Conservation (phyloP, 805 yeast genomes). For the Priceomyces haplophilus region DNA sequence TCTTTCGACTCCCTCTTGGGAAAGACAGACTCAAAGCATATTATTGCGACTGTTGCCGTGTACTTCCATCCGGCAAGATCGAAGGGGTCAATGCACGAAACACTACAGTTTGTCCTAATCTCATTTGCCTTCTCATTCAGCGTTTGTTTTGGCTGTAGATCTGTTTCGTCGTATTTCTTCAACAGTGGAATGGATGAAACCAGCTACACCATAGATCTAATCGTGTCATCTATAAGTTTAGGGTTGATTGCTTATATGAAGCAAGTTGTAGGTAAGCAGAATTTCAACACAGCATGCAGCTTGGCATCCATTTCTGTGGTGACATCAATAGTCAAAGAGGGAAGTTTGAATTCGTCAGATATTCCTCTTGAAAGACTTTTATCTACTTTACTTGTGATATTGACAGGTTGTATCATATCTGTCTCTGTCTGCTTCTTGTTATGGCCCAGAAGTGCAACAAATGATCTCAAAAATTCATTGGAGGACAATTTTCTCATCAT, state of each 20-base stretch:
- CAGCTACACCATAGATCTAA: constrained; percentile 53
- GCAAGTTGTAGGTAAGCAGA: constrained; percentile 60
- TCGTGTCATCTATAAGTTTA: constrained; percentile 51
- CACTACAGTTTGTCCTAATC: constrained; percentile 56
- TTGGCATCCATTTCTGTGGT: constrained; percentile 69
- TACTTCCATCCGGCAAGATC: constrained; percentile 83
- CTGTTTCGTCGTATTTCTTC: constrained; percentile 45
- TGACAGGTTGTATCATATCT: constrained; percentile 58
- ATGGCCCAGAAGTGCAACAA: constrained; percentile 61
- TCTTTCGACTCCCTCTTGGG: constrained; percentile 55
- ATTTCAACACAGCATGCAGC: constrained; percentile 80
- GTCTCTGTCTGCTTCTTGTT: constrained; percentile 58
- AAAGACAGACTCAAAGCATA: constrained; percentile 68
- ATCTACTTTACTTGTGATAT: constrained; percentile 56
- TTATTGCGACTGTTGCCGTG: constrained; percentile 78
- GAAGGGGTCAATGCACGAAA: constrained; percentile 77
- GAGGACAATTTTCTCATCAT: constrained; percentile 52
- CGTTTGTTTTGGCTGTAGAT: constrained; percentile 52
- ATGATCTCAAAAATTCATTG: constrained; percentile 41
- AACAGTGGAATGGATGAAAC: constrained; percentile 44
- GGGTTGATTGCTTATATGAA: constrained; percentile 70
- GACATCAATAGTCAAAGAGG: constrained; percentile 71
- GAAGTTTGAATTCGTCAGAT: constrained; percentile 54
- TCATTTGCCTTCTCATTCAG: constrained; percentile 53
- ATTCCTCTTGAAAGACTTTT: constrained; percentile 54